Conservation (phyloP, 345 rosid species). For the Erodium maritimum region DNA sequence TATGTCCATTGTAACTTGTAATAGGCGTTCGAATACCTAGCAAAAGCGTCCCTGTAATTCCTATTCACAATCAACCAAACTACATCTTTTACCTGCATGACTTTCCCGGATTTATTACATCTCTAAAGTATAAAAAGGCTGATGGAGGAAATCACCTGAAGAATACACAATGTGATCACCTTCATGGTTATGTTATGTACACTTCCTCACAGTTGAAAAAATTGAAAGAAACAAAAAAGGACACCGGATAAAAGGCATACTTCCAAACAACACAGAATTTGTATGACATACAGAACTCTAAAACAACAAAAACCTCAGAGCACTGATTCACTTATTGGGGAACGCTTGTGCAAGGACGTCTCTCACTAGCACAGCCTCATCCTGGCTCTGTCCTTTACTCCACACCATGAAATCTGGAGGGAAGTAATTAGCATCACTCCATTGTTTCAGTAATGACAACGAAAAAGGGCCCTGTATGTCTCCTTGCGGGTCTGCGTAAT, state of each 20-base stretch:
- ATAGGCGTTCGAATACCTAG: too few relatives aligned
- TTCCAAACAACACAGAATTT: background rate
- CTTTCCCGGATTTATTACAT: too few relatives aligned
- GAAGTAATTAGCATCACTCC: conserved; percentile 46
- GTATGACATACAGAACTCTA: too few relatives aligned
- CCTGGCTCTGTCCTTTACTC: conserved; percentile 38
- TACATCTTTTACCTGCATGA: too few relatives aligned
- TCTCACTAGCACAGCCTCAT: conserved; percentile 31
- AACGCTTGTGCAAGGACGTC: conserved; percentile 18
- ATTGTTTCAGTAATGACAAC: conserved; percentile 34
- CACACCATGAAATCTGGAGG: conserved; percentile 51
- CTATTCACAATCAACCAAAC: too few relatives aligned
- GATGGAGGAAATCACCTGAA: too few relatives aligned
- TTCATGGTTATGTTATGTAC: background rate
- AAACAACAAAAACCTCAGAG: too few relatives aligned
- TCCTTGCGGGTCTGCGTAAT: conserved; percentile 60
- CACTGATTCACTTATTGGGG: background rate
- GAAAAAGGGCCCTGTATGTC: conserved; percentile 56
- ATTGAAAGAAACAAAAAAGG: too few relatives aligned
- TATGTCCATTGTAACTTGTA: too few relatives aligned
- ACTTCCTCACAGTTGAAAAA: background rate
- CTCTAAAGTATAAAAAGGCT: too few relatives aligned
- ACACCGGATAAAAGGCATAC: background rate
- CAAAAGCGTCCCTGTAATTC: too few relatives aligned
- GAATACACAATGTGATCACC: too few relatives aligned